Evolutionary conservation across 768 basidiomycete genomes (phyloP), one percentile per base, ranked within the genome.

Genomic region (Mycena capillaripes): DNA sequence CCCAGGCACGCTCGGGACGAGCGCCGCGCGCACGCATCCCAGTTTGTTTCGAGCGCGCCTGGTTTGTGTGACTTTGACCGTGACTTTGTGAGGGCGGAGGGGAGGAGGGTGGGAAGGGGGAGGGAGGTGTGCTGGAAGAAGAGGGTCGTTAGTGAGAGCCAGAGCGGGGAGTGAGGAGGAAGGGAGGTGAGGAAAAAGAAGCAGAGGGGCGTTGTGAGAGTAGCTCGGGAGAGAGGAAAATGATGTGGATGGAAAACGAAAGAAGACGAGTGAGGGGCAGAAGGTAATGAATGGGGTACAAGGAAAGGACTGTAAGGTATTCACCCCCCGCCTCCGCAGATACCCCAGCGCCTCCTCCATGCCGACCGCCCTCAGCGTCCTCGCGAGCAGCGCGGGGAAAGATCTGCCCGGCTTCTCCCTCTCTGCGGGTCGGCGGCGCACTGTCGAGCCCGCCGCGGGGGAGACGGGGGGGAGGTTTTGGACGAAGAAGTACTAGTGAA

Each of bases 401-500:
- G 61, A n/a, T 34, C 71, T 70, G 50, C 66, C 69, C 19, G 34
- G n/a, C 48, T 65, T 64, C 62, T 68, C 69, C 0, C n/a, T n/a
- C n/a, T n/a, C n/a, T n/a, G 19, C 8, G 14, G 32, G 16, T 0
- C 52, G 66, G 4, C 17, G 25, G 7, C 14, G 38, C 17, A 30
- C 50, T 7, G 48, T 59, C n/a, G 19, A n/a, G 19, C n/a, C 1
- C 9, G 38, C 21, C 40, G 34, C 11, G 42, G 55, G 32, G 17
- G 44, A 12, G 21, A 57, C 69, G 25, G 17, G 59, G 11, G 73
- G 66, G 27, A 93, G 67, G 67, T 93, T 92, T 81, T 92, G 91
- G 8, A 92, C 79, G 88, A 89, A 93, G 42, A 87, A 85, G n/a
- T 86, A 88, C 91, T 92, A 25, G 38, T 11, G 7, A 38, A 38